phyloP scores from a whole-genome alignment of 495 filamentous ascomycete species.

The Cercophora scortea region DNA sequence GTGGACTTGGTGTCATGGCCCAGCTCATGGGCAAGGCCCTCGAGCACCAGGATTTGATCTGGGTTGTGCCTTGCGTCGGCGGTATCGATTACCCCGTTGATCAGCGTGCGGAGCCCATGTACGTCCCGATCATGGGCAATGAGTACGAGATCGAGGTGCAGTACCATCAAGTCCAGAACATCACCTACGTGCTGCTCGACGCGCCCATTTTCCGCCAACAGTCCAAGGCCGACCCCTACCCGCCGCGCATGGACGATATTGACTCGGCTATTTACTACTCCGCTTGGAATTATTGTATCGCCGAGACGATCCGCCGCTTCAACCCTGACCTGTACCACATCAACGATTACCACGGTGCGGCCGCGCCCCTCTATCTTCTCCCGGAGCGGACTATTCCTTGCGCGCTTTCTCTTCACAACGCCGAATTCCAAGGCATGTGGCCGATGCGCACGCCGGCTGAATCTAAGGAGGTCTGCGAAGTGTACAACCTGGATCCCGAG shows the following conservation, averaged over 20 bases:
- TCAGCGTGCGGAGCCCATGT: slow-evolving; percentile 45
- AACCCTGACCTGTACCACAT: slow-evolving; percentile 67
- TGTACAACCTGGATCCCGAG: slow-evolving; percentile 52
- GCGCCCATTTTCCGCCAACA: slow-evolving; percentile 62
- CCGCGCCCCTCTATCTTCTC: slow-evolving; percentile 60
- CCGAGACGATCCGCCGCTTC: slow-evolving; percentile 47
- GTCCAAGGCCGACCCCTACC: slow-evolving; percentile 55
- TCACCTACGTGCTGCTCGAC: slow-evolving; percentile 63
- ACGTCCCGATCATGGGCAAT: slow-evolving; percentile 53
- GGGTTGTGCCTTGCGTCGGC: slow-evolving; percentile 65
- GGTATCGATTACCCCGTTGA: slow-evolving; percentile 69
- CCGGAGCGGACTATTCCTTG: slow-evolving; percentile 49
- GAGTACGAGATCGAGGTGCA: slow-evolving; percentile 55
- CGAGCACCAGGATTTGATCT: slow-evolving; percentile 59
- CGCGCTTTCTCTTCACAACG: slow-evolving; percentile 42
- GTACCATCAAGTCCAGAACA: slow-evolving; percentile 57
- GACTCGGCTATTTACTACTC: slow-evolving; percentile 65
- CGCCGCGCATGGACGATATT: slow-evolving; percentile 63
- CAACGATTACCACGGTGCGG: slow-evolving; percentile 69
- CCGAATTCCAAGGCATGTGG: slow-evolving; percentile 66
- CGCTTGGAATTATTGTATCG: slow-evolving; percentile 65
- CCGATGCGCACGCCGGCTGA: slow-evolving; percentile 31
- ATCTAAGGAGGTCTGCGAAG: slow-evolving; percentile 55
- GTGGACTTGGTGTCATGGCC: slow-evolving; percentile 61
- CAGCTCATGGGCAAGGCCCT: slow-evolving; percentile 66